These are phyloP conservation scores for Fusarium sp. DNA, from an alignment of 2,329 filamentous ascomycete genomes.

Conservation along the genomic window DNA sequence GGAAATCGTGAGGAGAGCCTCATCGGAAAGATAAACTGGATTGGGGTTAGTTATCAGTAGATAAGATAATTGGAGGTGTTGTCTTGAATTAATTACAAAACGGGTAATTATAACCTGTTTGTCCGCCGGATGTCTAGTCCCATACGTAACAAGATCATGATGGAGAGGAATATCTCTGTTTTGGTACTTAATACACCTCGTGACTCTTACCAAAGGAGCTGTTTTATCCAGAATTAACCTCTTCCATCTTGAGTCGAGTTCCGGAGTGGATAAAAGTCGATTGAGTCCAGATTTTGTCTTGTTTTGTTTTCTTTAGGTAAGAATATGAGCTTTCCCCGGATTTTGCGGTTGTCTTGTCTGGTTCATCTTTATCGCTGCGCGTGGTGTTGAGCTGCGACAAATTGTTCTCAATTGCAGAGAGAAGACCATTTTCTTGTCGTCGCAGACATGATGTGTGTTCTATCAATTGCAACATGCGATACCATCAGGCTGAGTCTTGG, in stretches of 20 bases:
- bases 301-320: background rate
- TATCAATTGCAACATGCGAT: background rate
- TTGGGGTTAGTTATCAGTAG: conserved; percentile 12
- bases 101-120: conserved; percentile 16
- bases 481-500: rapidly evolving
- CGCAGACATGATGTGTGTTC: rapidly evolving
- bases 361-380: too few relatives aligned
- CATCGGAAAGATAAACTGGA: conserved; percentile 35
- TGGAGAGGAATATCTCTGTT: background rate
- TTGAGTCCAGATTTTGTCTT: background rate
- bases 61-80: background rate
- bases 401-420: rapidly evolving
- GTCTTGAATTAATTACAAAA: conserved; percentile 9
- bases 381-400: background rate
- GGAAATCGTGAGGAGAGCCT: conserved; percentile 1
- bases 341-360: too few relatives aligned
- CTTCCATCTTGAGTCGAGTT: background rate
- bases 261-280: background rate
- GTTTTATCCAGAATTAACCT: background rate
- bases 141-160: background rate
- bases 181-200: background rate
- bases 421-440: rapidly evolving
- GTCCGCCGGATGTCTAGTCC: rapidly evolving
- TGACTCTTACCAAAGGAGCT: background rate
- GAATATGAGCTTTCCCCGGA: background rate